Evolutionary conservation across 2,329 filamentous ascomycete species (phyloP).

Genomic region (Botrytis deweyae): DNA sequence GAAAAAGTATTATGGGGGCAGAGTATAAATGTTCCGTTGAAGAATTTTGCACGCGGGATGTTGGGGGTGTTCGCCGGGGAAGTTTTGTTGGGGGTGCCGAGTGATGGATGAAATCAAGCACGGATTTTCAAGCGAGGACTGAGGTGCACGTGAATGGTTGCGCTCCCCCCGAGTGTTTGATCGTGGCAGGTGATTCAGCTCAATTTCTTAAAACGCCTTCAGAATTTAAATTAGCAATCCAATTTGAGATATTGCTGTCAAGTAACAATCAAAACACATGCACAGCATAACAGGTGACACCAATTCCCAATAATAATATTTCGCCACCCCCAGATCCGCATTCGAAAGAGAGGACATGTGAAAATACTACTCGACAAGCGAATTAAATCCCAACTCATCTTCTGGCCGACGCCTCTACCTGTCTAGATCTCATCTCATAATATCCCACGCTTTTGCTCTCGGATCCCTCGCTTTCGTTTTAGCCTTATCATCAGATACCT

Average conservation of each 20-base stretch:
- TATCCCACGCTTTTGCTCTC: background rate
- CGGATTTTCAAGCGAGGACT: background rate
- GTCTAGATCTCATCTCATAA: background rate
- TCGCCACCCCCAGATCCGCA: background rate
- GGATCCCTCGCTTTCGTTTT: background rate
- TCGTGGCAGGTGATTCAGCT: background rate
- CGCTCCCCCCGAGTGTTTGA: background rate
- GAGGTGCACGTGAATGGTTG: background rate
- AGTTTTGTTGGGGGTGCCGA: background rate
- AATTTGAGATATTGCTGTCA: background rate
- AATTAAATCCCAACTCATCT: background rate
- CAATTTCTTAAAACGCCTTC: background rate
- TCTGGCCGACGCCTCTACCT: background rate
- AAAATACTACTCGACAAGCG: background rate
- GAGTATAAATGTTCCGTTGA: background rate
- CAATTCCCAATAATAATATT: background rate
- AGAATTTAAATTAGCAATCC: background rate
- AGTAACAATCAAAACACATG: background rate
- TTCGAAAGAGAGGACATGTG: background rate
- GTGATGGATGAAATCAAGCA: background rate
- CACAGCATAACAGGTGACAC: background rate
- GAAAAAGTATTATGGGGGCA: background rate
- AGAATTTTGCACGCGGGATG: background rate
- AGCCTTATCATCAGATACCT: background rate
- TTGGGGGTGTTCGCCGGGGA: background rate